A percentile compares a stretch with the other conserved stretches of the same genome.
Evolutionary conservation across 441 rosid species (phyloP).

Genomic region (Syzygium malaccense): DNA sequence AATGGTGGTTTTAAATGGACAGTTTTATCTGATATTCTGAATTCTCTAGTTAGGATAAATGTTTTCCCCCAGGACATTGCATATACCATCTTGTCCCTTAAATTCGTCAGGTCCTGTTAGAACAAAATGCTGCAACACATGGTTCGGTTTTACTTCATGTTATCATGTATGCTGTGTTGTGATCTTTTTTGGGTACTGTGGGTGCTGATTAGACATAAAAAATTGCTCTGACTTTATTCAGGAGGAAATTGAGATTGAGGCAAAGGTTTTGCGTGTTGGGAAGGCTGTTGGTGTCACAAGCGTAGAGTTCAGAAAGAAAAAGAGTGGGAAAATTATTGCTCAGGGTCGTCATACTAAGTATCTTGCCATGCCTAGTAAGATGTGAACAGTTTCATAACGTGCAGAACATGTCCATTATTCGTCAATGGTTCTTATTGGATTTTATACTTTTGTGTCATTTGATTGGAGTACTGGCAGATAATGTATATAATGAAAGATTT

Average conservation of each 20-base stretch:
- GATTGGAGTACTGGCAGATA: not conserved
- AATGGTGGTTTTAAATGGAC: not conserved
- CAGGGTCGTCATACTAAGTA: constrained; percentile 93
- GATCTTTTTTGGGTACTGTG: not conserved
- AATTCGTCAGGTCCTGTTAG: not conserved
- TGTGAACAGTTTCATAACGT: constrained; percentile 17
- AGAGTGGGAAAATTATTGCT: constrained; percentile 66
- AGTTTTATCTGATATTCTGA: not conserved
- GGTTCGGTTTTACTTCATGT: not conserved
- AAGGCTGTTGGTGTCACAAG: constrained; percentile 68
- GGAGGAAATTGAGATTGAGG: constrained; percentile 80
- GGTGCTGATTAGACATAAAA: not conserved
- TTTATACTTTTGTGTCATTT: not conserved
- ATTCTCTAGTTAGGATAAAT: not conserved
- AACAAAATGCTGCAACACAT: not conserved
- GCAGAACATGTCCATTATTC: not conserved
- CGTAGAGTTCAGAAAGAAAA: constrained; percentile 76
- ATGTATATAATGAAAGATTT: not conserved
- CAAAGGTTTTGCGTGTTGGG: constrained; percentile 61
- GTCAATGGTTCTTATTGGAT: not conserved
- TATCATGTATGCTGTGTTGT: not conserved
- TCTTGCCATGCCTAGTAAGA: constrained; percentile 38
- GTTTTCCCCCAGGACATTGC: not conserved
- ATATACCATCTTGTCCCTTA: not conserved
- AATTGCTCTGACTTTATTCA: constrained; percentile 6